Percentiles rank a stretch among this genome's conserved stretches.
phyloP scores from a whole-genome alignment of 495 filamentous ascomycete species.

The Mycothermus thermophilus region DNA sequence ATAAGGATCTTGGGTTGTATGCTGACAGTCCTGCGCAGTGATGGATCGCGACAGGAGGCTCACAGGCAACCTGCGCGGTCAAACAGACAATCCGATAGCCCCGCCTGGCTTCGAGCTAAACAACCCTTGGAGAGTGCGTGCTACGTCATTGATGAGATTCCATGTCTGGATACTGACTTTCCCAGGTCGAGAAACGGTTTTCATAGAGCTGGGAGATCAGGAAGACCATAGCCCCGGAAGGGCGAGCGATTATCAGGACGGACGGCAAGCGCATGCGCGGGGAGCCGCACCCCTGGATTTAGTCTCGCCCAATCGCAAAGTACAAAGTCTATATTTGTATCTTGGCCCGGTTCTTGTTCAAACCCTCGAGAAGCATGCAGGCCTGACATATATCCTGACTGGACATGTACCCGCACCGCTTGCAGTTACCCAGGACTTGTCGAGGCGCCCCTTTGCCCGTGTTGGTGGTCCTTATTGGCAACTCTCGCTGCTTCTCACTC shows the following conservation, averaged over 20 bases:
- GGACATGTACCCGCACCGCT: conserved; percentile 85
- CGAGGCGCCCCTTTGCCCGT: conserved; percentile 19
- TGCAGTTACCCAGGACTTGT: conserved; percentile 75
- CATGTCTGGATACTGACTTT: conserved; percentile 5
- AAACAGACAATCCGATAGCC: conserved; percentile 64
- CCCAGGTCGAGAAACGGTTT: conserved; percentile 39
- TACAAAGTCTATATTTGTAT: conserved; percentile 42
- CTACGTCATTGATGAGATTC: no score
- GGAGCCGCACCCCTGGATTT: not conserved
- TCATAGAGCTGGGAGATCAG: conserved; percentile 17
- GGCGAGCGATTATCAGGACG: no score
- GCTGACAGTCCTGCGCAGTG: conserved; percentile 46
- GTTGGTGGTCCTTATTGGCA: conserved; percentile 9
- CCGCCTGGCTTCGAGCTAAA: conserved; percentile 84
- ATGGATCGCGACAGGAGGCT: conserved; percentile 89
- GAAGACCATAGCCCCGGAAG: not conserved
- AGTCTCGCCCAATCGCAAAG: conserved; percentile 1
- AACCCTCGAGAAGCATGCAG: conserved; percentile 73
- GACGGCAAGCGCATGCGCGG: no score
- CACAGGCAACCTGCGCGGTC: conserved; percentile 73
- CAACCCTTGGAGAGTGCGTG: conserved; percentile 74
- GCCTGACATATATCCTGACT: conserved; percentile 94
- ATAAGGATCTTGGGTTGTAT: not conserved
- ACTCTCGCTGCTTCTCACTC: conserved; percentile 6
- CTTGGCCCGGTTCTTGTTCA: conserved; percentile 83